Evolutionary conservation across 495 filamentous ascomycete genomes (phyloP), one percentile per base, ranked within the genome.

Genomic region (Saxophila tyrrhenica): DNA sequence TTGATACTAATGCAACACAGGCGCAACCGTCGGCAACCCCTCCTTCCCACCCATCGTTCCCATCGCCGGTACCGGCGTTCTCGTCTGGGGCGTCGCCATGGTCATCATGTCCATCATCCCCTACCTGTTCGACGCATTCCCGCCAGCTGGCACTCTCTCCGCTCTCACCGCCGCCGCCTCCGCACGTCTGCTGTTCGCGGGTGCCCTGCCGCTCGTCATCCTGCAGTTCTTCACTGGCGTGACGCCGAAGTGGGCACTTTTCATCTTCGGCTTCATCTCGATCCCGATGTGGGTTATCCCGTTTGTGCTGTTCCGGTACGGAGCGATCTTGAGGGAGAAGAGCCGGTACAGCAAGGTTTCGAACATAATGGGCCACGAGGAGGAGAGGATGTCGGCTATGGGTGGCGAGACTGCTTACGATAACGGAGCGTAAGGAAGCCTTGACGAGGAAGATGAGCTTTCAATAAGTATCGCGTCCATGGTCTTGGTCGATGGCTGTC

Each of bases 111-210:
- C 66, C 8, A 46, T 67, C 15, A 57, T 72, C 42, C 62, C 69
- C 10, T 73, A 73, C 47, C 62, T 73, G 50, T 72, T 73, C 61
- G 70, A 73, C 48, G 70, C 69, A 2, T 72, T 68, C 47, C 62
- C 63, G 17, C 63, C 65, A 1, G 56, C 62, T 10, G 59, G 59
- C 25, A 66, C 62, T 7, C 62, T 66, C 1, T 35, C 63, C 1
- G 65, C 65, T 16, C 57, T 68, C 17, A 66, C 65, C 0, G 52
- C 59, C 21, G 58, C 55, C 9, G 65, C 61, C 1, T 55, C 55
- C 21, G 32, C 41, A 15, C 62, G 65, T 13, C 44, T 66, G n/a
- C 35, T 55, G 1, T 44, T 57, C 17, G 65, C 54, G 5, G 64
- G 63, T 23, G 48, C 58, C 23, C 16, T 65, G 41, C 65, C 65